Base-by-base conservation (phyloP, 768 basidiomycete species). In the Pleurotus salmoneostramineus region DNA sequence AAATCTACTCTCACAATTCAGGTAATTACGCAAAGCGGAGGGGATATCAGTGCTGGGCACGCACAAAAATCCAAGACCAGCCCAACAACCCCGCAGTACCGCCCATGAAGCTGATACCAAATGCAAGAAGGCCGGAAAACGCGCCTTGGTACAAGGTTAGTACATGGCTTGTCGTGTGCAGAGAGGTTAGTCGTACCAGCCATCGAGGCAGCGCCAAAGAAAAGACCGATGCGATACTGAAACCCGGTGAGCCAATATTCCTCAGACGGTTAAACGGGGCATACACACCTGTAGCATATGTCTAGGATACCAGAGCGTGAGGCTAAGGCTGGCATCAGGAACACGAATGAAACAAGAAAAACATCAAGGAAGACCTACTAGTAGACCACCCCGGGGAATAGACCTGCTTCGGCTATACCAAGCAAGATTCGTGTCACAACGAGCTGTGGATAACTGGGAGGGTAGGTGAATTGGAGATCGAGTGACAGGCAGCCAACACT, bases 371-470 rank as follows among this genome's bases (percentile, higher is more conserved):
- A 0, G 54, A 54, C 79, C 46, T 57, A 88, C 88, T 87, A 90
- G 72, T 88, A 91, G 0, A 82, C 80, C 6, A 89, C 85, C 27
- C 88, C 88, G 10, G 89, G 88, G 68, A 87, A 90, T 6, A 89
- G 65, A 3, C 89, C 87, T 4, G 86, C 84, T 69, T 91, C 89
- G 0, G 85, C 79, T 1, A 86, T 64, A 2, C 88, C 89, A 0
- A 89, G 79, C 58, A 78, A 81, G 5, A 83, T 69, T 8, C 86
- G 80, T 8, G 74, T 75, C 17, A 77, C 85, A 11, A 86, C 78
- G 12, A 88, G 77, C 63, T 87, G 80, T 7, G 79, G 79, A 63
- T 84, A 88, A 21, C 86, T 88, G 60, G 3, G 14, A 6, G 42
- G 21, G 44, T 7, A 33, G 11, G 37, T 33, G 14, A 7, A 21